Percentiles rank a stretch among this genome's conserved stretches.
These are phyloP conservation scores for Penicillium sp. DNA, from an alignment of 2,329 filamentous ascomycete species.

Conservation along the genomic window DNA sequence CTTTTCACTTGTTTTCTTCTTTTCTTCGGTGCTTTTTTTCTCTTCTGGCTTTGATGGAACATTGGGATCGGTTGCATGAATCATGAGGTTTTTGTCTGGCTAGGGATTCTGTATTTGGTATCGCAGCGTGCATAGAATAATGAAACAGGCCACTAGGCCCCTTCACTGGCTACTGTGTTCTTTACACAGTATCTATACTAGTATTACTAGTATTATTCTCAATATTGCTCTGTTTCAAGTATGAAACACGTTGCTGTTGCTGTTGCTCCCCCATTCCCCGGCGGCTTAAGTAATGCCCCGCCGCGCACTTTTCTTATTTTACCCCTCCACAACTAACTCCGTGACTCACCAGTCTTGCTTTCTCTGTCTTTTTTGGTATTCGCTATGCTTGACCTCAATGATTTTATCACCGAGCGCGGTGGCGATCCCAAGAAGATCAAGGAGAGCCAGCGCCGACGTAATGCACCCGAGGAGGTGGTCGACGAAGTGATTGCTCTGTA, in stretches of 20 bases:
- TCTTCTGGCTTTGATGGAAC: constrained; percentile 19
- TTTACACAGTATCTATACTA: no score
- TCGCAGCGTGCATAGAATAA: constrained; percentile 28
- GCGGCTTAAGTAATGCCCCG: constrained; percentile 28
- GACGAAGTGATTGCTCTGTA: constrained; percentile 89
- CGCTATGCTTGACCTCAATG: constrained; percentile 74
- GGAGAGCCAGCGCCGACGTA: constrained; percentile 83
- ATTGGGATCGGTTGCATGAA: constrained; percentile 24
- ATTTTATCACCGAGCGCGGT: constrained; percentile 84
- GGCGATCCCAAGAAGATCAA: constrained; percentile 90
- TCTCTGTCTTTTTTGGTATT: constrained; percentile 2
- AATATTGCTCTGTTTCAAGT: not conserved
- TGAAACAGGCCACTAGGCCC: constrained; percentile 13
- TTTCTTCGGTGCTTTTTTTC: constrained; percentile 1
- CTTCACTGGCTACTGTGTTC: no score
- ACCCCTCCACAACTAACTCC: constrained; percentile 28
- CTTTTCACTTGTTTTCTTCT: constrained; percentile 2
- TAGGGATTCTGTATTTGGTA: constrained; percentile 23
- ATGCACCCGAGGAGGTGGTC: constrained; percentile 79
- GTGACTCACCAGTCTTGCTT: constrained; percentile 24
- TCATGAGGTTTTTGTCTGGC: constrained; percentile 17
- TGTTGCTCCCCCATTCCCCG: no score
- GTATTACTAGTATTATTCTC: no score
- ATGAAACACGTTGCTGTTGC: no score
- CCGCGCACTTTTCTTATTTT: constrained; percentile 25